Evolutionary conservation across 352 stramenopile species (phyloP).

Genomic region (Aphanomyces invadans): DNA sequence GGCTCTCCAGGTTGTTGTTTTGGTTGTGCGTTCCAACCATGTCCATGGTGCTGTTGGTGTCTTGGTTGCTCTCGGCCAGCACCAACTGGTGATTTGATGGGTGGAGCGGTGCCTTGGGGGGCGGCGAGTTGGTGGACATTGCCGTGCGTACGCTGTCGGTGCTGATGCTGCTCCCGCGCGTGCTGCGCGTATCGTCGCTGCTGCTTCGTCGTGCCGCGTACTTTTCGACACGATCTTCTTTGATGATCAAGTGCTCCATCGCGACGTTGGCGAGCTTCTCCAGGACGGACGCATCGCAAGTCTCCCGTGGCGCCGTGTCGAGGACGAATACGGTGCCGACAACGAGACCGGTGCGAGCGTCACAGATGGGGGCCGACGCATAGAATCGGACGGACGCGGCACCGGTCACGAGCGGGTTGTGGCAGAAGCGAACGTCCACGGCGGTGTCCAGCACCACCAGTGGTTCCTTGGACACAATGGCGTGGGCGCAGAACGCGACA

Average conservation of each 20-base stretch:
- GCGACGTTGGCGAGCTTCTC: slow-evolving; percentile 23
- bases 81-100: not conserved
- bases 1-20: slow-evolving; percentile 37
- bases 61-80: not conserved
- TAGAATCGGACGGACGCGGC: slow-evolving; percentile 20
- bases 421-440: slow-evolving; percentile 8
- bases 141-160: slow-evolving; percentile 4
- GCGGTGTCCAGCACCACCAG: slow-evolving; percentile 19
- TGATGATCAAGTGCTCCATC: slow-evolving; percentile 20
- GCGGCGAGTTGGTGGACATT: not conserved
- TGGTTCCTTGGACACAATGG: slow-evolving; percentile 24
- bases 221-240: not conserved
- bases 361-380: slow-evolving; percentile 20
- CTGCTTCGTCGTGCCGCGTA: not conserved
- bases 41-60: not conserved
- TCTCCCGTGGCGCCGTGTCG: slow-evolving; percentile 5
- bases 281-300: slow-evolving; percentile 20
- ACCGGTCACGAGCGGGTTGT: slow-evolving; percentile 22
- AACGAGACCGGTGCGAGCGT: slow-evolving; percentile 7
- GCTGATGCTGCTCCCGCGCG: not conserved
- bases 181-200: slow-evolving; percentile 5
- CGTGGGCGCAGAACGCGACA: slow-evolving; percentile 22
- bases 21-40: not conserved
- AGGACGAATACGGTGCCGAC: slow-evolving; percentile 26
- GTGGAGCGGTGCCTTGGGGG: not conserved